Conservation (phyloP, 176 grass and related monocot species). For the Stipa capillata region DNA sequence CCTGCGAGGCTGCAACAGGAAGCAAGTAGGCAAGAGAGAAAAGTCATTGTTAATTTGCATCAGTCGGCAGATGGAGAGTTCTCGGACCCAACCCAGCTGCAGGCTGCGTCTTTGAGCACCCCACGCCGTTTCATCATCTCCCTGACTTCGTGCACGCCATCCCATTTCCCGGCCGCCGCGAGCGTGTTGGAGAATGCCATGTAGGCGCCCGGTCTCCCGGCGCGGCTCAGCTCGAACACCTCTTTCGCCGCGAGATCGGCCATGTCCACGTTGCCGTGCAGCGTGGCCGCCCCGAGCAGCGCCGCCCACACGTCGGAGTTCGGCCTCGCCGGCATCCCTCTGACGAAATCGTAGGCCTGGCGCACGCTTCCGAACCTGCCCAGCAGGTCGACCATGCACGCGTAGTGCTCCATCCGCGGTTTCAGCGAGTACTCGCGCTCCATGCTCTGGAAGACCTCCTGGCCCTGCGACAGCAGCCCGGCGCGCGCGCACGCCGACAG, state of each 20-base stretch:
- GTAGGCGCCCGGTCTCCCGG: slow-evolving; percentile 53
- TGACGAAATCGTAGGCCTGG: slow-evolving; percentile 38
- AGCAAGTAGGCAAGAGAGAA: neutral
- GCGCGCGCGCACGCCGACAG: slow-evolving; percentile 60
- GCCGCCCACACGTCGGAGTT: slow-evolving; percentile 68
- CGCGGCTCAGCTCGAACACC: slow-evolving; percentile 45
- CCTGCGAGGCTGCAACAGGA: neutral
- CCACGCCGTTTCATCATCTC: slow-evolving; percentile 56
- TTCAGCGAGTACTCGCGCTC: slow-evolving; percentile 39
- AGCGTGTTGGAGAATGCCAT: slow-evolving; percentile 78
- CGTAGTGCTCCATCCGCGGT: slow-evolving; percentile 73
- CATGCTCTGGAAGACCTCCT: slow-evolving; percentile 62
- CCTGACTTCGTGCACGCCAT: slow-evolving; percentile 39
- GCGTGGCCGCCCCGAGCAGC: slow-evolving; percentile 51
- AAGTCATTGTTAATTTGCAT: neutral
- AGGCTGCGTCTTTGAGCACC: slow-evolving; percentile 47
- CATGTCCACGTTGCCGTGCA: slow-evolving; percentile 58
- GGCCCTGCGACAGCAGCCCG: slow-evolving; percentile 45
- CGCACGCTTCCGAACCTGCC: slow-evolving; percentile 47
- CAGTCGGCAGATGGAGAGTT: neutral
- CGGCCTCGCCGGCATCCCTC: slow-evolving; percentile 36
- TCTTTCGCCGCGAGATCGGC: slow-evolving; percentile 42
- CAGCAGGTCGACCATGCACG: slow-evolving; percentile 72
- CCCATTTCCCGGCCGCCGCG: slow-evolving; percentile 60
- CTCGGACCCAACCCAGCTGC: slow-evolving; percentile 43